A percentile compares a stretch with the other conserved stretches of the same genome.
Evolutionary conservation across 768 basidiomycete species (phyloP).

Genomic region (Psilocybe cubensis): DNA sequence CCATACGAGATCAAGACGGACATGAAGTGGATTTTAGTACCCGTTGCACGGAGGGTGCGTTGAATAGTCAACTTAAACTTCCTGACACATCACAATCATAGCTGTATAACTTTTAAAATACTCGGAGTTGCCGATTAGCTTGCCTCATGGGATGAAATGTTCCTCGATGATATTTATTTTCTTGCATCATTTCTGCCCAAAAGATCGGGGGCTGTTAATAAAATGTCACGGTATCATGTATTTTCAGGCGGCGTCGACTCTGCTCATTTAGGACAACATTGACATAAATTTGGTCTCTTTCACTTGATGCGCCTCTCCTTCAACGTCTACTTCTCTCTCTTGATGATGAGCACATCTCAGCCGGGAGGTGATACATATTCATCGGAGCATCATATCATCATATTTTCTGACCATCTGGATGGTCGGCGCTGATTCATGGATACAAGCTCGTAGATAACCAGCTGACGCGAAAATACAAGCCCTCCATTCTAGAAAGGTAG

Average conservation of each 20-base stretch:
- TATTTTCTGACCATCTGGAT: neutral
- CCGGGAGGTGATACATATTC: neutral
- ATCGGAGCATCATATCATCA: constrained; percentile 6
- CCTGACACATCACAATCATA: constrained; percentile 9
- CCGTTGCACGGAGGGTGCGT: constrained; percentile 1
- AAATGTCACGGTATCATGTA: constrained; percentile 8
- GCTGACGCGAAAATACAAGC: neutral
- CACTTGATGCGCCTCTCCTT: constrained; percentile 3
- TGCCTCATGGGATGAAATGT: constrained; percentile 9
- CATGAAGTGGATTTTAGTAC: constrained; percentile 15
- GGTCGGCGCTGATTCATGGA: neutral
- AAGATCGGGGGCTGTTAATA: constrained; percentile 4
- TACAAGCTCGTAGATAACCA: neutral
- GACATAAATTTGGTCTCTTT: neutral
- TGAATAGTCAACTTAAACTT: neutral
- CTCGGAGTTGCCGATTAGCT: constrained; percentile 8
- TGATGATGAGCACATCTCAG: no score
- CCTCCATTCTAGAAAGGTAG: neutral
- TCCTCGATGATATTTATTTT: constrained; percentile 9
- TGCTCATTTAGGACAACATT: constrained; percentile 5
- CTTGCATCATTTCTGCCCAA: constrained; percentile 13
- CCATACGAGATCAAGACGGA: constrained; percentile 12
- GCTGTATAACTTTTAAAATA: constrained; percentile 1
- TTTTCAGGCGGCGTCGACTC: neutral
- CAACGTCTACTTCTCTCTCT: neutral